These are phyloP conservation scores for maize (Zea mays) DNA, from an alignment of 176 grass and related monocot genomes.

Conservation along the genomic window Zm-B73-REFERENCE-NAM-5.0 NC_050096.1:195679501-195680000, in stretches of 20 bases:
- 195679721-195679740: neutral
- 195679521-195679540: neutral
- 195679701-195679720: constrained; percentile 17
- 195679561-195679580: neutral
- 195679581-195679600: constrained; percentile 14
- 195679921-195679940: constrained; percentile 94
- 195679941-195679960: neutral
- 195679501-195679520: neutral
- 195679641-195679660: neutral
- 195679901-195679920: constrained; percentile 72
- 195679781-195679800: constrained; percentile 88
- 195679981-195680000: neutral
- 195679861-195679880: constrained; percentile 74
- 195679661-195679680: neutral
- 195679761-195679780: constrained; percentile 30
- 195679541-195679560: neutral
- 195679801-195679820: constrained; percentile 94
- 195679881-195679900: constrained; percentile 51
- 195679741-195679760: constrained; percentile 38
- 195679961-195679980: neutral
- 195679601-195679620: neutral
- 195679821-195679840: constrained; percentile 65
- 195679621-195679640: neutral
- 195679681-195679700: constrained; percentile 11
- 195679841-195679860: constrained; percentile 99